Conservation (phyloP, 169 alveolate genomes). For the Babesia bigemina region DNA sequence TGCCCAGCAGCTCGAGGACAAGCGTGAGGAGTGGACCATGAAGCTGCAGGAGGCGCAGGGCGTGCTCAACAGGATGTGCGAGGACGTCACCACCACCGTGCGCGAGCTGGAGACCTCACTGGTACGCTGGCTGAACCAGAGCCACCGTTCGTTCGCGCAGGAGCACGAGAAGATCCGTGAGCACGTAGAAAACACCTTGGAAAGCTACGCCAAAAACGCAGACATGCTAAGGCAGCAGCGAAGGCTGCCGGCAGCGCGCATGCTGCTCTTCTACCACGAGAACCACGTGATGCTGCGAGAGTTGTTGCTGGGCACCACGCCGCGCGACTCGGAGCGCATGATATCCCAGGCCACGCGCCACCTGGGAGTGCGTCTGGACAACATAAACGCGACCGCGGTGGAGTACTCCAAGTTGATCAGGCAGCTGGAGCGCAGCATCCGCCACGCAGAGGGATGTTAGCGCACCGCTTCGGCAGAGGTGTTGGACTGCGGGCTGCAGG, state of each 20-base stretch:
- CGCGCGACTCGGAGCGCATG: slow-evolving; percentile 49
- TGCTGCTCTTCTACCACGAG: slow-evolving; percentile 50
- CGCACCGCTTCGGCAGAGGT: background rate
- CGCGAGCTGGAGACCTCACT: slow-evolving; percentile 17
- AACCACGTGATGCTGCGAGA: slow-evolving; percentile 37
- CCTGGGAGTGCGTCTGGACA: slow-evolving; percentile 28
- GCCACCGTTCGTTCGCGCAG: slow-evolving; percentile 13
- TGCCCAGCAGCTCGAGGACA: slow-evolving; percentile 70
- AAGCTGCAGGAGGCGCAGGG: slow-evolving; percentile 61
- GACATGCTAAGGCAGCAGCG: slow-evolving; percentile 57
- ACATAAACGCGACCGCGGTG: slow-evolving; percentile 18
- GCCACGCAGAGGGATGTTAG: slow-evolving; percentile 2
- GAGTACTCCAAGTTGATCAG: slow-evolving; percentile 19
- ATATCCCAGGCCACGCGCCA: slow-evolving; percentile 29
- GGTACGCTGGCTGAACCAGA: slow-evolving; percentile 37
- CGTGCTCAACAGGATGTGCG: slow-evolving; percentile 15
- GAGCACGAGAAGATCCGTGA: slow-evolving; percentile 35
- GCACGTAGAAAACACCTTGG: slow-evolving; percentile 29
- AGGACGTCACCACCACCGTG: slow-evolving; percentile 22
- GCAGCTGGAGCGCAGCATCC: slow-evolving; percentile 27
- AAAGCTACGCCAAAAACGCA: slow-evolving; percentile 40
- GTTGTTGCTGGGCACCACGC: slow-evolving; percentile 55
- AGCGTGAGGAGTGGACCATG: slow-evolving; percentile 73
- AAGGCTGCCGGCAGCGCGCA: slow-evolving; percentile 16
- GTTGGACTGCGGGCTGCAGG: too few species aligned